phyloP scores from a whole-genome alignment of 192 early-diverging fungal species.

The Coemansia sp. region DNA sequence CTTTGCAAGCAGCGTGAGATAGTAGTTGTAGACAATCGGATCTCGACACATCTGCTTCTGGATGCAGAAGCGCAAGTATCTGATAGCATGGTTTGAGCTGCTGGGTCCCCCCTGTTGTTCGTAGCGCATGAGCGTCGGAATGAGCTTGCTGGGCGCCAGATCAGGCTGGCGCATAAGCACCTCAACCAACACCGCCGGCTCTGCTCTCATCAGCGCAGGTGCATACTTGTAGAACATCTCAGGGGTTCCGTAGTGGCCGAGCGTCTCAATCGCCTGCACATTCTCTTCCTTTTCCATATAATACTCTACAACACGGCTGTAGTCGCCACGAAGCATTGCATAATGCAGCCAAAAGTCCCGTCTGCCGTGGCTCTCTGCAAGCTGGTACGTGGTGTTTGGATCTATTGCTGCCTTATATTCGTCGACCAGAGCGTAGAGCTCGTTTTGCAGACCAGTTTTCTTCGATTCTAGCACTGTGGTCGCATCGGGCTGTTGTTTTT shows the following conservation, averaged over 20 bases:
- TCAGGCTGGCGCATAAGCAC: conserved; percentile 83
- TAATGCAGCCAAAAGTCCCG: conserved; percentile 79
- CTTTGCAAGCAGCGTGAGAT: conserved; percentile 61
- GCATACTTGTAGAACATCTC: conserved; percentile 90
- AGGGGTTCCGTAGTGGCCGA: conserved; percentile 76
- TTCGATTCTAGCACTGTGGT: background rate
- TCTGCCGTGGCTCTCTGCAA: conserved; percentile 85
- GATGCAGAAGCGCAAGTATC: conserved; percentile 85
- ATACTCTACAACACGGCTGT: conserved; percentile 80
- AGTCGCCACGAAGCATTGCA: conserved; percentile 81
- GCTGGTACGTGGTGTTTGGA: conserved; percentile 70
- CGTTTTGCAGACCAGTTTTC: conserved; percentile 59
- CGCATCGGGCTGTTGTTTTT: conserved; percentile 54
- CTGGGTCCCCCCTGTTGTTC: conserved; percentile 52
- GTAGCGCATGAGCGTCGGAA: conserved; percentile 87
- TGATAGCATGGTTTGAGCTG: conserved; percentile 74
- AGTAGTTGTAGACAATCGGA: conserved; percentile 89
- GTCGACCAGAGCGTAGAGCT: conserved; percentile 73
- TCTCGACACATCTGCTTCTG: conserved; percentile 78
- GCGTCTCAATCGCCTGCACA: conserved; percentile 70
- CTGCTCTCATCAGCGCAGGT: conserved; percentile 78
- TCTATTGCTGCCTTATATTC: conserved; percentile 67
- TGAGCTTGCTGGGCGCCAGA: conserved; percentile 78
- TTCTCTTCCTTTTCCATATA: conserved; percentile 81
- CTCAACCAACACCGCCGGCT: conserved; percentile 82